phyloP scores from a whole-genome alignment of 176 grass and related monocot species.

The Microstegium vimineum region DNA sequence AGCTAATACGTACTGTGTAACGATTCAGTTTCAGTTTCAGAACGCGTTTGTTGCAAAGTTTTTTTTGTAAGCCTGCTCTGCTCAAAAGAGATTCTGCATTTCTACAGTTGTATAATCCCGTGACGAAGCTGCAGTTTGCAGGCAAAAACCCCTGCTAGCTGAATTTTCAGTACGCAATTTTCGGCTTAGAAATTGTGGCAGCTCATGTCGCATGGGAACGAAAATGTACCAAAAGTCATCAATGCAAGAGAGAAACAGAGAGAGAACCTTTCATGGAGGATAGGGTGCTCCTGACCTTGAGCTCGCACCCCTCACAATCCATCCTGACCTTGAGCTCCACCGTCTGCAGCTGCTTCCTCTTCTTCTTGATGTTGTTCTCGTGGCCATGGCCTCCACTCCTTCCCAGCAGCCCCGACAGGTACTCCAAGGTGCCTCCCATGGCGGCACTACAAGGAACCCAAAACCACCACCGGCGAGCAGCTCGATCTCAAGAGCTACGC shows the following conservation, averaged over 20 bases:
- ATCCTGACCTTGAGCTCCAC: constrained; percentile 73
- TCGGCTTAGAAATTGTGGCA: background rate
- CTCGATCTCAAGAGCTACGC: background rate
- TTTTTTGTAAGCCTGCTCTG: background rate
- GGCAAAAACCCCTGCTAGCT: background rate
- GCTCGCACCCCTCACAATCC: constrained; percentile 74
- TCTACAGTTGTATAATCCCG: background rate
- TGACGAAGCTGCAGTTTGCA: background rate
- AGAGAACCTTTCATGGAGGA: constrained; percentile 54
- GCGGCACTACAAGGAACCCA: background rate
- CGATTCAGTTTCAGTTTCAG: constrained; percentile 2
- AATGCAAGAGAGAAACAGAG: background rate
- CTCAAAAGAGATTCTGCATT: background rate
- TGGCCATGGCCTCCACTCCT: constrained; percentile 40
- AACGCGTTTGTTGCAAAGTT: background rate
- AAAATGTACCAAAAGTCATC: background rate
- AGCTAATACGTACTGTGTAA: too few relatives aligned
- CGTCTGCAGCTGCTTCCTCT: constrained; percentile 62
- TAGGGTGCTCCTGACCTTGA: constrained; percentile 65
- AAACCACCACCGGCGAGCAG: background rate
- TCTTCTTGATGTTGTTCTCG: background rate
- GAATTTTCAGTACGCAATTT: background rate
- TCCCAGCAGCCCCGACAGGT: constrained; percentile 43
- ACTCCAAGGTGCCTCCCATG: constrained; percentile 53
- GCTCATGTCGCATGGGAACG: background rate